Percentiles rank a stretch among this genome's conserved stretches.
Evolutionary conservation across 495 filamentous ascomycete species (phyloP).

Genomic region (Aspergillus indologenus): DNA sequence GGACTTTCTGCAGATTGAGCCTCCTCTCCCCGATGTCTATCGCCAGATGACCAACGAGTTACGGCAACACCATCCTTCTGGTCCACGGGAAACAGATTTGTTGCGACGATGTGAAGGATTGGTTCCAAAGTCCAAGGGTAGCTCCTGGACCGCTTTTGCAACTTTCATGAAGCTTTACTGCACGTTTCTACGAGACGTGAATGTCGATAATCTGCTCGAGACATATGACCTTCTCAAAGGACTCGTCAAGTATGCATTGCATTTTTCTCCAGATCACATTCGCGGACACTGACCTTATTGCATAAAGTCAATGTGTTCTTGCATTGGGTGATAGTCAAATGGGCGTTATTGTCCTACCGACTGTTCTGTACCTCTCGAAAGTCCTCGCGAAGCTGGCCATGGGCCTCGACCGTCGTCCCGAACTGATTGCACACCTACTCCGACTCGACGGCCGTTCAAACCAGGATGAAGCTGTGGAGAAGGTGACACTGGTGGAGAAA

Average conservation of each 20-base stretch:
- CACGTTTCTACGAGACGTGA: slow-evolving; percentile 71
- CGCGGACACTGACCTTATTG: slow-evolving; percentile 6
- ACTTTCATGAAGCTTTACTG: slow-evolving; percentile 78
- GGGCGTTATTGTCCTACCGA: slow-evolving; percentile 74
- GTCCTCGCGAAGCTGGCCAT: slow-evolving; percentile 77
- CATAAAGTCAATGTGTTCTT: slow-evolving; percentile 64
- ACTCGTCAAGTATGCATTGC: slow-evolving; percentile 60
- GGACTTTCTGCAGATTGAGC: slow-evolving; percentile 61
- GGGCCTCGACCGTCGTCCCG: slow-evolving; percentile 70
- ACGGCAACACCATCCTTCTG: slow-evolving; percentile 50
- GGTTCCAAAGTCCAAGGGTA: slow-evolving; percentile 58
- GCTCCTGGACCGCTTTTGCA: slow-evolving; percentile 70
- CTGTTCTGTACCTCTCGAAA: slow-evolving; percentile 70
- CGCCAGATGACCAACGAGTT: slow-evolving; percentile 64
- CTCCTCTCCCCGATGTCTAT: slow-evolving; percentile 64
- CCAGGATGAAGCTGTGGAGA: slow-evolving; percentile 54
- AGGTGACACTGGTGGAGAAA: slow-evolving; percentile 75
- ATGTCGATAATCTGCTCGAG: slow-evolving; percentile 68
- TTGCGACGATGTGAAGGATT: slow-evolving; percentile 54
- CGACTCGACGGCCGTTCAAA: slow-evolving; percentile 45
- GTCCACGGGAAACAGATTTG: slow-evolving; percentile 49
- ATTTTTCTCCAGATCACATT: not conserved
- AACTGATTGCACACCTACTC: slow-evolving; percentile 59
- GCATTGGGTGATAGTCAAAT: slow-evolving; percentile 74
- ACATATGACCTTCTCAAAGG: slow-evolving; percentile 71